These are phyloP conservation scores for Colletotrichum liriopes DNA, from an alignment of 2,329 filamentous ascomycete genomes.

Conservation along the genomic window DNA sequence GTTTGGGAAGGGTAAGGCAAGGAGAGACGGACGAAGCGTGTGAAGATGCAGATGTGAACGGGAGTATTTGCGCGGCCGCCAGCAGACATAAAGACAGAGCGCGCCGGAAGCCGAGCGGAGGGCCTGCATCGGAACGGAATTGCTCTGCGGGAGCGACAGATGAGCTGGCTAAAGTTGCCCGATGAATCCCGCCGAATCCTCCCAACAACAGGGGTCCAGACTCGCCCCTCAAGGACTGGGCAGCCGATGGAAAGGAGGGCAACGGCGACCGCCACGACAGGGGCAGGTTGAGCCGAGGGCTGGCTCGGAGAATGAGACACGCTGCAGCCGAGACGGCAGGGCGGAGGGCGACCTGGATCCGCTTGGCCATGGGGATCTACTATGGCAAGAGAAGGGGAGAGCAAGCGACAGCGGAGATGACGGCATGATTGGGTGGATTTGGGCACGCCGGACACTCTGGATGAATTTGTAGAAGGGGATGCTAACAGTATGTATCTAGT, in stretches of 20 bases:
- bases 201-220: slow-evolving; percentile 27
- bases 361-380: slow-evolving; percentile 34
- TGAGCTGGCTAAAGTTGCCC: slow-evolving; percentile 32
- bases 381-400: slow-evolving; percentile 1
- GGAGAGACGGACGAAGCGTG: slow-evolving; percentile 24
- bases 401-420: slow-evolving; percentile 29
- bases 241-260: not conserved
- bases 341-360: slow-evolving; percentile 30
- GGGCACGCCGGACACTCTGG: slow-evolving; percentile 10
- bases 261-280: not conserved
- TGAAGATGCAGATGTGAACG: slow-evolving; percentile 28
- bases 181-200: slow-evolving; percentile 24
- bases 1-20: slow-evolving; percentile 20
- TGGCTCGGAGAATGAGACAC: slow-evolving; percentile 28
- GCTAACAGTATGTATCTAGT: slow-evolving; percentile 21
- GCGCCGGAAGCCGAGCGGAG: slow-evolving; percentile 38
- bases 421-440: slow-evolving; percentile 35
- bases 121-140: slow-evolving; percentile 35
- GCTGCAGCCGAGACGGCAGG: slow-evolving; percentile 34
- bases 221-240: slow-evolving; percentile 17
- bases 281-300: slow-evolving; percentile 39
- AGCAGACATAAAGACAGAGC: slow-evolving; percentile 37
- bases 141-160: slow-evolving; percentile 20
- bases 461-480: slow-evolving; percentile 11
- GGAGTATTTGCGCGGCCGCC: slow-evolving; percentile 22